A percentile compares a stretch with the other conserved stretches of the same genome.
Evolutionary conservation across 2,329 filamentous ascomycete species (phyloP).

Genomic region (Sphaceloma murrayae): DNA sequence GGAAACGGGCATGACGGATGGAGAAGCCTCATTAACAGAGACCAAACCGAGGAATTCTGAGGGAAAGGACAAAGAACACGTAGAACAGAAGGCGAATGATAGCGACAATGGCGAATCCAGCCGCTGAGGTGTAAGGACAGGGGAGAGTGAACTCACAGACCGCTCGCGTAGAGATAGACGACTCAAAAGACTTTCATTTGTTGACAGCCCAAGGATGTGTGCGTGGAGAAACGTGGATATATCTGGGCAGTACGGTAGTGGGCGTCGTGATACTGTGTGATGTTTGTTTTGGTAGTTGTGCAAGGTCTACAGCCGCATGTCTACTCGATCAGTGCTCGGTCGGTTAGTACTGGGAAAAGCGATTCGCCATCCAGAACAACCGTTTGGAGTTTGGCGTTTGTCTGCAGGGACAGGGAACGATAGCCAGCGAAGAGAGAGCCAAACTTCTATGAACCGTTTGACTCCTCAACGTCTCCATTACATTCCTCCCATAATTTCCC

Average conservation of each 20-base stretch:
- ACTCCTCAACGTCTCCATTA: neutral
- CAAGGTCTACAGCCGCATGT: too few relatives aligned
- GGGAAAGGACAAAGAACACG: neutral
- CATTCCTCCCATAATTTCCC: neutral
- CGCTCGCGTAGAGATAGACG: too few relatives aligned
- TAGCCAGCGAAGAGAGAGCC: neutral
- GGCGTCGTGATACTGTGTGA: too few relatives aligned
- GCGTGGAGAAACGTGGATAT: too few relatives aligned
- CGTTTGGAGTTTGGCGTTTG: slow-evolving; percentile 2
- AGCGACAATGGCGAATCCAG: neutral
- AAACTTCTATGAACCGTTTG: neutral
- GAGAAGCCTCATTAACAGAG: neutral
- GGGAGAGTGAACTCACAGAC: too few relatives aligned
- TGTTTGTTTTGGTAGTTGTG: too few relatives aligned
- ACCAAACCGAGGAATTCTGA: neutral
- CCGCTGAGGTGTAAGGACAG: neutral
- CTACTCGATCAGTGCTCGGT: too few relatives aligned
- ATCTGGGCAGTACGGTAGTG: too few relatives aligned
- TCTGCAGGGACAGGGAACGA: slow-evolving; percentile 4
- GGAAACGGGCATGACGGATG: neutral
- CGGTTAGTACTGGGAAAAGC: slow-evolving; percentile 1
- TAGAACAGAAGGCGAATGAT: neutral
- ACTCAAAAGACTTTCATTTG: too few relatives aligned
- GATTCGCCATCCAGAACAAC: slow-evolving; percentile 2
- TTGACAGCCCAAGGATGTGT: too few relatives aligned